Evolutionary conservation across 2,329 filamentous ascomycete species (phyloP), one percentile per base, ranked within the genome.

Genomic region (Curvularia lunata): DNA sequence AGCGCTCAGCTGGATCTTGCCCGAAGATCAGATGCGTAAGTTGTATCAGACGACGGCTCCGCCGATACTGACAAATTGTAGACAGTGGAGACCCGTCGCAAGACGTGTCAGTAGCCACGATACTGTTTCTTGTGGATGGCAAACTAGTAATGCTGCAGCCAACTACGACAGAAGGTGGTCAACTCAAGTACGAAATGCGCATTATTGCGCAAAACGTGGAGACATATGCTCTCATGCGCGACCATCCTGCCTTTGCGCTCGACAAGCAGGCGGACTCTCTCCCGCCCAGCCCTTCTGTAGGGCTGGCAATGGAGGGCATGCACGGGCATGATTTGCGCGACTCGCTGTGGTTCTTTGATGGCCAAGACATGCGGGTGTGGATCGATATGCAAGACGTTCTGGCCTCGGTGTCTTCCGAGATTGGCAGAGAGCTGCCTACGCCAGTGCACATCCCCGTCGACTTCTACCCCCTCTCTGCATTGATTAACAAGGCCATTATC

Each of bases 171-270:
- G 90, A 91, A 48, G 86, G 90, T 42, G 91, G 91, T 5, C 90
- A 92, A 66, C 83, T 97, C 50, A 98, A 97, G 79, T 99, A 99
- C 72, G 94, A 98, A 72, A 99, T 99, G 95, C 90, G 93, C 9
- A 90, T 98, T 58, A 90, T 99, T 72, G 92, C 93, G 12, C 92
- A 97, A 69, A 96, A 96, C 69, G 92, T 98, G 40, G 95, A 99
- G 75, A 98, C 95, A 70, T 97, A 97, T 74, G 89, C 89, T 52
- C 87, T 95, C 68, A 96, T 96, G 87, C 88, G 93, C 63, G 95
- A 99, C 71, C 91, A 96, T 69, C 87, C 86, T 6, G 77, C 80
- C 37, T 75, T 80, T 53, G 70, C 65, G 37, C 80, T 84, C 61
- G 77, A 79, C 12, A 77, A 78, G 27, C 77, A 78, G 19, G 64